Base-by-base conservation (phyloP, 2,329 filamentous ascomycete species). In the Nothomitra cinnamomea region DNA sequence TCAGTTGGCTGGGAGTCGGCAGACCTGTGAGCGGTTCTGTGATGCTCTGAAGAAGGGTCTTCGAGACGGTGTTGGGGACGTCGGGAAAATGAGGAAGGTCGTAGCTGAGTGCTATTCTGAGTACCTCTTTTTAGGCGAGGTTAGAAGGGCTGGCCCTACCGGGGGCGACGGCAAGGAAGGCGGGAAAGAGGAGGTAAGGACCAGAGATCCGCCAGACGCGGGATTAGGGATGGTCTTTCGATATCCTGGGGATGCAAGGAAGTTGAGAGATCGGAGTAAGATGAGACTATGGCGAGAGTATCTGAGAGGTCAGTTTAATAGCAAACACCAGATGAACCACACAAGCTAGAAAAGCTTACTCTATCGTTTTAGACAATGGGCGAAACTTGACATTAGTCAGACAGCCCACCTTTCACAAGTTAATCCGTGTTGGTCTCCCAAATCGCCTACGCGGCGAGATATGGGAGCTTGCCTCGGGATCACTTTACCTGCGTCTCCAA, bases 241-340 rank as follows among this genome's bases (percentile, higher is more conserved):
- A 62, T 98, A 98, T 64, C 92, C 92, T 1, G 92, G 92, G 54
- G 94, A 98, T 69, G 79, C 89, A 38, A 86, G 89, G 64, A 96
- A 96, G 69, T 75, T 96, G 56, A 79, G 92, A 60, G 92, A 98
- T 66, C 78, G 88, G 55, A 94, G 90, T 63, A 98, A 98, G 72
- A 96, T 98, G 85, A 78, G 92, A 47, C 70, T 98, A 41, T 98
- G 92, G 92, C 87, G 86, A 55, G 92, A 98, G 68, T 98, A 98
- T 66, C 74, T 98, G 56, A 78, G 87, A 65, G 68, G 72, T 68
- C 63, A 38, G 53, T 45, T 19, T 24, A 13, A 13, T 35, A 5
- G 13, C 3, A 19, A 13, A 19, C 17, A 13, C 4, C 15, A 24
- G 8, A 45, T 13, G 36, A 42, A 12, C 15, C 2, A 12, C 17